A percentile compares a stretch with the other conserved stretches of the same genome.
Evolutionary conservation across 2,329 filamentous ascomycete species (phyloP).

Genomic region (Neonectria hederae): DNA sequence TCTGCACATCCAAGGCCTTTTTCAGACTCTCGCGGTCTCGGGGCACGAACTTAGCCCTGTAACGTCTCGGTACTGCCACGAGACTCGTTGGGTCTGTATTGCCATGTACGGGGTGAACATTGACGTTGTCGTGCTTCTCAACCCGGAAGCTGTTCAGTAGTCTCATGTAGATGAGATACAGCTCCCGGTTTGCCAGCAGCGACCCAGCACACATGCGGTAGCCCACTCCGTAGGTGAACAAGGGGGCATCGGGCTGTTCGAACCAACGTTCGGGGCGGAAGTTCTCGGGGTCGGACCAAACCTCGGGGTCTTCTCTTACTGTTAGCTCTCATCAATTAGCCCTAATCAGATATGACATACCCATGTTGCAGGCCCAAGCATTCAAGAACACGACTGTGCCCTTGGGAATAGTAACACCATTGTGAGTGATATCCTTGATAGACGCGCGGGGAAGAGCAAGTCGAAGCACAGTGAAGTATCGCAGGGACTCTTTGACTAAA

Average conservation of each 20-base stretch:
- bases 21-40: slow-evolving; percentile 42
- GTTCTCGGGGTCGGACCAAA: slow-evolving; percentile 58
- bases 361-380: slow-evolving; percentile 75
- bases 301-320: slow-evolving; percentile 32
- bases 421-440: slow-evolving; percentile 66
- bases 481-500: slow-evolving; percentile 68
- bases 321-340: rapidly evolving
- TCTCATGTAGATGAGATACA: slow-evolving; percentile 71
- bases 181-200: slow-evolving; percentile 67
- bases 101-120: slow-evolving; percentile 67
- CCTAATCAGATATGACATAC: slow-evolving; percentile 49
- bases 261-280: slow-evolving; percentile 69
- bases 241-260: slow-evolving; percentile 65
- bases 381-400: slow-evolving; percentile 73
- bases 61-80: slow-evolving; percentile 68
- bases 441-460: slow-evolving; percentile 70
- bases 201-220: slow-evolving; percentile 73
- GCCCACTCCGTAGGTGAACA: slow-evolving; percentile 73
- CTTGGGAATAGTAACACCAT: slow-evolving; percentile 66
- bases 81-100: slow-evolving; percentile 70
- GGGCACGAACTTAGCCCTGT: slow-evolving; percentile 67
- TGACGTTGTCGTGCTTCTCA: slow-evolving; percentile 61
- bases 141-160: slow-evolving; percentile 70
- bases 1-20: slow-evolving; percentile 24
- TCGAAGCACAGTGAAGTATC: slow-evolving; percentile 70